Conservation (phyloP, 2,329 filamentous ascomycete genomes). For the Neoarthrinium moseri region DNA sequence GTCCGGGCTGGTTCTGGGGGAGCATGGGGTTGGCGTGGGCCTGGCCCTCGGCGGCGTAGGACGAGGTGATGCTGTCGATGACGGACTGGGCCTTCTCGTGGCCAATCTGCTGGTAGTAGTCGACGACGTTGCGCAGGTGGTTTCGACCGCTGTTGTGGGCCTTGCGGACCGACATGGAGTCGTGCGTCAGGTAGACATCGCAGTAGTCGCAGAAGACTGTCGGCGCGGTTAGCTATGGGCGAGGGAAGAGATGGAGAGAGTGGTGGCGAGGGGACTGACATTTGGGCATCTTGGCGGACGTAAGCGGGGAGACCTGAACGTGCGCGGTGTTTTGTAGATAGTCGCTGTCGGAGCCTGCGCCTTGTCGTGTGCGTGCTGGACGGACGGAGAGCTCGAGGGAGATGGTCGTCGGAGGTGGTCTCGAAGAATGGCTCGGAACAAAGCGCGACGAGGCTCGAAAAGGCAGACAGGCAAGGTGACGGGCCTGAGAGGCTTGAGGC, state of each 20-base stretch:
- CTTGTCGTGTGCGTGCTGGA: too few species aligned
- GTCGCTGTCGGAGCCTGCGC: too few species aligned
- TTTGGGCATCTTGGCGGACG: constrained; percentile 75
- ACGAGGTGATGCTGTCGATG: constrained; percentile 95
- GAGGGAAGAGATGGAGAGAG: constrained; percentile 5
- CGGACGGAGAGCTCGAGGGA: too few species aligned
- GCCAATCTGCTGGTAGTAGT: constrained; percentile 99
- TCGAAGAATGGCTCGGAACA: too few species aligned
- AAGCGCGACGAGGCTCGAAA: too few species aligned
- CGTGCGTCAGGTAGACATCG: constrained; percentile 99
- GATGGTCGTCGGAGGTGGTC: too few species aligned
- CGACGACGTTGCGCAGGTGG: constrained; percentile 94
- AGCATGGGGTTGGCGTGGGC: constrained; percentile 83
- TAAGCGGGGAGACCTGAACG: constrained; percentile 4
- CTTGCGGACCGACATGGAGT: constrained; percentile 99
- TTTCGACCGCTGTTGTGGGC: constrained; percentile 97
- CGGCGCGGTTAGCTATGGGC: constrained; percentile 32
- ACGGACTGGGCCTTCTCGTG: constrained; percentile 98
- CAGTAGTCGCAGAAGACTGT: constrained; percentile 94
- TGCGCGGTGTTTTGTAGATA: not conserved
- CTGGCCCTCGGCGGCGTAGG: constrained; percentile 92
- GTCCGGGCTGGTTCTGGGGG: constrained; percentile 63
- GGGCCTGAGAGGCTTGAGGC: too few species aligned
- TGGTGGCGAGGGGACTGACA: constrained; percentile 57
- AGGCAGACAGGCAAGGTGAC: too few species aligned